These are phyloP conservation scores for Moricandia arvensis DNA, from an alignment of 345 rosid genomes.

Conservation along the genomic window DNA sequence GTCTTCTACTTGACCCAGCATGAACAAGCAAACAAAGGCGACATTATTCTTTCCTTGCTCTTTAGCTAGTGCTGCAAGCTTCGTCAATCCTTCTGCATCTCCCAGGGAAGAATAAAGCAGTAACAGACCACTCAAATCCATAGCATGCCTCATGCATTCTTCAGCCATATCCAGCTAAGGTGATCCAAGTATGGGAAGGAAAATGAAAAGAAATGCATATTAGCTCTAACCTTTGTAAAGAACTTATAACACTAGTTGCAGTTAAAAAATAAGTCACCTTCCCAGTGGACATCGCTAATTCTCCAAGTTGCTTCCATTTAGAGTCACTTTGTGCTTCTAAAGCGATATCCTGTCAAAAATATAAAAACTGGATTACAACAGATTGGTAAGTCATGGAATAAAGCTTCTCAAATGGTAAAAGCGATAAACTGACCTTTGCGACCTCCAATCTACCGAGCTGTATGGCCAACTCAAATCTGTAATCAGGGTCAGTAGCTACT, in stretches of 20 bases:
- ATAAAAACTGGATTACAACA: slow-evolving; percentile 11
- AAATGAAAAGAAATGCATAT: slow-evolving; percentile 5
- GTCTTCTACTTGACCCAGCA: slow-evolving; percentile 89
- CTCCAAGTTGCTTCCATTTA: slow-evolving; percentile 95
- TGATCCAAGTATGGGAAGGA: slow-evolving; percentile 25
- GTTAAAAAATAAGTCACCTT: slow-evolving; percentile 45
- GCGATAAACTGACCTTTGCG: slow-evolving; percentile 57
- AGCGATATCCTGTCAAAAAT: slow-evolving; percentile 62
- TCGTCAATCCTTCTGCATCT: slow-evolving; percentile 80
- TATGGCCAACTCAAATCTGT: slow-evolving; percentile 82
- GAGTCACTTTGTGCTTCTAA: slow-evolving; percentile 68
- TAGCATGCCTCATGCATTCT: slow-evolving; percentile 83
- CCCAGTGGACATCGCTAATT: slow-evolving; percentile 83
- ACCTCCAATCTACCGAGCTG: slow-evolving; percentile 78
- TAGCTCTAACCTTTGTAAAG: slow-evolving; percentile 7
- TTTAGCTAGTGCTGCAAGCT: slow-evolving; percentile 73
- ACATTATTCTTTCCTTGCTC: slow-evolving; percentile 97
- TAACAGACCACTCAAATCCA: slow-evolving; percentile 92
- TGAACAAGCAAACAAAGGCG: slow-evolving; percentile 84
- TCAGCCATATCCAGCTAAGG: slow-evolving; percentile 93
- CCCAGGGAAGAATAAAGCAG: slow-evolving; percentile 96
- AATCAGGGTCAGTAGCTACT: slow-evolving; percentile 84
- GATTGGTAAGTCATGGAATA: background rate
- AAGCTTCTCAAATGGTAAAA: slow-evolving; percentile 2
- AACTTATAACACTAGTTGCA: slow-evolving; percentile 18